These are phyloP conservation scores for Fraxinus greggii DNA, from an alignment of 305 asterid genomes.

Conservation along the genomic window DNA sequence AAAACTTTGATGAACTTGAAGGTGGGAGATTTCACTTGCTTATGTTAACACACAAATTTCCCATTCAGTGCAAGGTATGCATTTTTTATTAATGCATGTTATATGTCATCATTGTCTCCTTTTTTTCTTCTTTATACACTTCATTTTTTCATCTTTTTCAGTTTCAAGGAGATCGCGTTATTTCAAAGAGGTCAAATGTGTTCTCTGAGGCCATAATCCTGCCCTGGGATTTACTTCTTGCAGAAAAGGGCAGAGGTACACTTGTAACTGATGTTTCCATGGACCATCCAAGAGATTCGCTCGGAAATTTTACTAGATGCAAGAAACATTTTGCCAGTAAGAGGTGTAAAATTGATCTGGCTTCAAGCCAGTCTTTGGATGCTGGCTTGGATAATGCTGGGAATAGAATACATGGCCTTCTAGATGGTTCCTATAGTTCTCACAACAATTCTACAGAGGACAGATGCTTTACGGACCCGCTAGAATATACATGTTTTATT, in stretches of 20 bases:
- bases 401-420: slow-evolving; percentile 26
- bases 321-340: slow-evolving; percentile 32
- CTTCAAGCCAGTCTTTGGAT: slow-evolving; percentile 26
- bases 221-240: slow-evolving; percentile 76
- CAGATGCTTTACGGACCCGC: slow-evolving; percentile 21
- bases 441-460: slow-evolving; percentile 25
- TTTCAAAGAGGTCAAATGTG: slow-evolving; percentile 43
- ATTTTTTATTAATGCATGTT: slow-evolving; percentile 14
- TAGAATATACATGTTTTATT: slow-evolving; percentile 52
- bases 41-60: slow-evolving; percentile 73
- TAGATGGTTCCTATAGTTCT: slow-evolving; percentile 21
- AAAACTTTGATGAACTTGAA: slow-evolving; percentile 43
- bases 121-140: slow-evolving; percentile 15
- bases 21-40: slow-evolving; percentile 71
- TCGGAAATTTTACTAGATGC: slow-evolving; percentile 21
- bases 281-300: slow-evolving; percentile 32
- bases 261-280: slow-evolving; percentile 22
- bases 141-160: slow-evolving; percentile 30
- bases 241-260: slow-evolving; percentile 43
- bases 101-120: slow-evolving; percentile 5
- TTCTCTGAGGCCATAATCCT: slow-evolving; percentile 75
- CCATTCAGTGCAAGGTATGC: slow-evolving; percentile 60
- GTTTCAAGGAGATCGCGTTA: slow-evolving; percentile 50
- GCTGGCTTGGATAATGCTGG: slow-evolving; percentile 30
- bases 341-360: slow-evolving; percentile 50